A percentile compares a stretch with the other conserved stretches of the same genome.
These are phyloP conservation scores for Trichoderma atrobrunneum DNA, from an alignment of 2,329 filamentous ascomycete genomes.

Conservation along the genomic window DNA sequence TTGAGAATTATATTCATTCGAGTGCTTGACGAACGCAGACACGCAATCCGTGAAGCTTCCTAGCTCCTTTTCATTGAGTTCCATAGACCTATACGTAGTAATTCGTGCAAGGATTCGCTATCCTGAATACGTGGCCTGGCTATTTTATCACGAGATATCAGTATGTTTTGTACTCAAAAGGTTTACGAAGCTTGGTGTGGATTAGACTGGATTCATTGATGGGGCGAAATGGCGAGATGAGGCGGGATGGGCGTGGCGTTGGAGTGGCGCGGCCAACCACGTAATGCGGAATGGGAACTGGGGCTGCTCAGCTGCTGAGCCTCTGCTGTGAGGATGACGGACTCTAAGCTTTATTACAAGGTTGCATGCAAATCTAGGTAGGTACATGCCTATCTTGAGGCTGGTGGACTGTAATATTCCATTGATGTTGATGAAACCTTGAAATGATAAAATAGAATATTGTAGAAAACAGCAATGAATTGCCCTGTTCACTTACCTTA, in stretches of 20 bases:
- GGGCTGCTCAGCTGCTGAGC: constrained; percentile 2
- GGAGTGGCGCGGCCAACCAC: constrained; percentile 22
- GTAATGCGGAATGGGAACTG: constrained; percentile 8
- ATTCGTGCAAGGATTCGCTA: not conserved
- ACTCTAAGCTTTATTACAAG: not conserved
- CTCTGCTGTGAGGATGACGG: not conserved
- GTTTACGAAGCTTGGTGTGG: not conserved
- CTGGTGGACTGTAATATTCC: not conserved
- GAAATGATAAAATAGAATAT: not conserved
- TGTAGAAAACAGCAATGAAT: not conserved
- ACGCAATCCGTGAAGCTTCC: not conserved
- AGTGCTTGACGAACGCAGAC: not conserved
- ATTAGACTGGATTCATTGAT: not conserved
- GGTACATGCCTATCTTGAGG: not conserved
- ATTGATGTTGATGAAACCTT: not conserved
- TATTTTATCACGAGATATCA: not conserved
- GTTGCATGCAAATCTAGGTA: not conserved
- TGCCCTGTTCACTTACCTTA: not conserved
- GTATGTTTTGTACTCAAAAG: not conserved
- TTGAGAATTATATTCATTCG: not conserved
- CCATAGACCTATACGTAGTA: not conserved
- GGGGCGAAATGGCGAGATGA: not conserved
- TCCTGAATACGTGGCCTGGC: not conserved
- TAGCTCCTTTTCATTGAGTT: not conserved
- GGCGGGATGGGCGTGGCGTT: constrained; percentile 8